A percentile compares a stretch with the other conserved stretches of the same genome.
Conservation (phyloP, 257 asterid species). For the Solanum microdontum region DNA sequence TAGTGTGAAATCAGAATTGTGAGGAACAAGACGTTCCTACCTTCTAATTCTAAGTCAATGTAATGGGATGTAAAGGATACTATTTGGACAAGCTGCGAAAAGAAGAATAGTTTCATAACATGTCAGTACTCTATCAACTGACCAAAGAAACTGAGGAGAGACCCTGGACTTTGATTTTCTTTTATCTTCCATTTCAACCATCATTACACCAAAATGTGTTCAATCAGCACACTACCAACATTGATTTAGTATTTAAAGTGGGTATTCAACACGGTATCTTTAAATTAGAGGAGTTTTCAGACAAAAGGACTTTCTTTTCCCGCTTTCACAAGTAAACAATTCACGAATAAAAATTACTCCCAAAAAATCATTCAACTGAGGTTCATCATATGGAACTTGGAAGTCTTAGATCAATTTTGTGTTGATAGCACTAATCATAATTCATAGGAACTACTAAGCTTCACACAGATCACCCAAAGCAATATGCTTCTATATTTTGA, state of each 20-base stretch:
- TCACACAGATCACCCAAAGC: not conserved
- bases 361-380: not conserved
- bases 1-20: not conserved
- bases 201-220: not conserved
- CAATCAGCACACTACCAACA: not conserved
- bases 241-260: not conserved
- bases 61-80: not conserved
- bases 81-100: not conserved
- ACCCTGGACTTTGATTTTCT: not conserved
- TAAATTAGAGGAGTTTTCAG: not conserved
- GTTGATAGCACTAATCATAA: not conserved
- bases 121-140: not conserved
- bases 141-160: not conserved
- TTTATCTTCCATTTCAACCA: not conserved
- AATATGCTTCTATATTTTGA: not conserved
- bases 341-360: not conserved
- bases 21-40: not conserved
- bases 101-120: not conserved
- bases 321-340: not conserved
- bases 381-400: not conserved
- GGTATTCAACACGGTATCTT: not conserved
- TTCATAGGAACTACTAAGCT: not conserved
- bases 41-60: not conserved
- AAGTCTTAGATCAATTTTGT: not conserved
- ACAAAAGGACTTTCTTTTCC: not conserved